Conservation (phyloP, 192 early-diverging fungal genomes). For the Backusella parvicylindrica region DNA sequence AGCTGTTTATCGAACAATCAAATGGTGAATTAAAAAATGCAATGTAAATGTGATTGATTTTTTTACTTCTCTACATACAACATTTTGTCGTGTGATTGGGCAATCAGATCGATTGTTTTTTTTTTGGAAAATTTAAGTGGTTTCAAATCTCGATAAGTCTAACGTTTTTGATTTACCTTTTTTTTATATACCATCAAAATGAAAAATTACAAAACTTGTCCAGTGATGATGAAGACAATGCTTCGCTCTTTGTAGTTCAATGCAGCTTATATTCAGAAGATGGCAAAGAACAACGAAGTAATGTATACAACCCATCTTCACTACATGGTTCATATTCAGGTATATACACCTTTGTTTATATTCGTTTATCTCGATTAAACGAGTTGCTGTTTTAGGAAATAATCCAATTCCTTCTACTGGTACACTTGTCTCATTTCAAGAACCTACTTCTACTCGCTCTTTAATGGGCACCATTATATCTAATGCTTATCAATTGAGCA, state of each 20-base stretch:
- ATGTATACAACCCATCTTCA: constrained; percentile 36
- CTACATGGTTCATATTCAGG: constrained; percentile 8
- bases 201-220: background rate
- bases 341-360: background rate
- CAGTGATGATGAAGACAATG: constrained; percentile 6
- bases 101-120: background rate
- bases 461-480: constrained; percentile 19
- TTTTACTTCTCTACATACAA: background rate
- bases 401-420: background rate
- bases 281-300: constrained; percentile 26
- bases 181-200: background rate
- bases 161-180: background rate
- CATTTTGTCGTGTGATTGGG: background rate
- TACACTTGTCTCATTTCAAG: constrained; percentile 9
- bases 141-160: background rate
- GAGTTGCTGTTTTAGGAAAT: background rate
- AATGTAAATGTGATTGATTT: constrained; percentile 27
- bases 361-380: background rate
- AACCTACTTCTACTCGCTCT: constrained; percentile 16
- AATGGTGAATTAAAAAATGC: constrained; percentile 12
- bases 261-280: constrained; percentile 30
- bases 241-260: constrained; percentile 31
- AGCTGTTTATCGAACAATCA: constrained; percentile 45
- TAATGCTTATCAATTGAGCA: constrained; percentile 12
- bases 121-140: background rate